Evolutionary conservation across 2,329 filamentous ascomycete species (phyloP).

Genomic region (Calonectria hongkongensis): DNA sequence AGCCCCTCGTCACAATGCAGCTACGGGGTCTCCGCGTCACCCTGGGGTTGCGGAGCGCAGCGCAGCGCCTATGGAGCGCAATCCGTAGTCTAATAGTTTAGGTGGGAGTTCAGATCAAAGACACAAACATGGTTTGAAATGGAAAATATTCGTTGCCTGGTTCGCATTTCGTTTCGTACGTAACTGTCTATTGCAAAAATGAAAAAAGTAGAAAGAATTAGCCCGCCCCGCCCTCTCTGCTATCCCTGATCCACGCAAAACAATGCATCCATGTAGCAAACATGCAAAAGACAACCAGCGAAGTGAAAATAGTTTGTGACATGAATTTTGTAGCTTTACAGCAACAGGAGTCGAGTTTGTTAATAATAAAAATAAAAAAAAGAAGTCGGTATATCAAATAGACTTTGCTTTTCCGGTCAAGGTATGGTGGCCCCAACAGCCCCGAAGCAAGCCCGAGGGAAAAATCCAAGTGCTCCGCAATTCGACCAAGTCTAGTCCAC

Average conservation of each 20-base stretch:
- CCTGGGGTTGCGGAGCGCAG: background rate
- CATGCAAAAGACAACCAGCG: conserved; percentile 29
- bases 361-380: conserved; percentile 42
- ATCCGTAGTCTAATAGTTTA: background rate
- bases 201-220: conserved; percentile 22
- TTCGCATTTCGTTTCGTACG: conserved; percentile 36
- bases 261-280: conserved; percentile 22
- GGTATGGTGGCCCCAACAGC: conserved; percentile 50
- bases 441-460: conserved; percentile 56
- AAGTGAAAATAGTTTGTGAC: conserved; percentile 40
- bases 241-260: conserved; percentile 29
- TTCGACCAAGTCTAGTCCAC: conserved; percentile 54
- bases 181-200: conserved; percentile 35
- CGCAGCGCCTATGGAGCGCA: background rate
- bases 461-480: conserved; percentile 58
- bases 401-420: conserved; percentile 52
- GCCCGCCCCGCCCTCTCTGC: conserved; percentile 12
- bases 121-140: conserved; percentile 12
- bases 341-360: conserved; percentile 54
- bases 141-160: conserved; percentile 28
- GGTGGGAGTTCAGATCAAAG: background rate
- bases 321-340: conserved; percentile 44
- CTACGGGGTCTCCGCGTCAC: conserved; percentile 32
- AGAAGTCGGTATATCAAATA: conserved; percentile 48
- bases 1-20: conserved; percentile 30